These are phyloP conservation scores for Volvariella surrecta DNA, from an alignment of 1,284 basidiomycete species.

Conservation along the genomic window DNA sequence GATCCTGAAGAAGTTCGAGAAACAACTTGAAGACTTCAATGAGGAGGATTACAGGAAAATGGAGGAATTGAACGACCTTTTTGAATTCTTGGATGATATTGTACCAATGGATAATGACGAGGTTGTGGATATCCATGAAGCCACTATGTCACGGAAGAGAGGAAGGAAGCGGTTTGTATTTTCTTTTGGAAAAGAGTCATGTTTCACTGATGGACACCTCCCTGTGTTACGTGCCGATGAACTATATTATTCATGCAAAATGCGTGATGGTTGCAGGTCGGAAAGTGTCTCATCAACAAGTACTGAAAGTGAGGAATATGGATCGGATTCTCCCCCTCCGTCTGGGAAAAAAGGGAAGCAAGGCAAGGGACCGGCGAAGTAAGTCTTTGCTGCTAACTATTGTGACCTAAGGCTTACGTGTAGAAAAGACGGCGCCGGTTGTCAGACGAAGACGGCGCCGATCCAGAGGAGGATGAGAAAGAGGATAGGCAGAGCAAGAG, in stretches of 20 bases:
- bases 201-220: neutral
- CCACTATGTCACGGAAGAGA: slow-evolving; percentile 29
- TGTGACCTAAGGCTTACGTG: neutral
- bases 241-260: slow-evolving; percentile 9
- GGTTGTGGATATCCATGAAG: slow-evolving; percentile 17
- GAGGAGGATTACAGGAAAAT: slow-evolving; percentile 62
- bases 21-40: slow-evolving; percentile 61
- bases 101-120: slow-evolving; percentile 49
- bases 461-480: slow-evolving; percentile 18
- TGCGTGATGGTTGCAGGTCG: slow-evolving; percentile 2
- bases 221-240: slow-evolving; percentile 20
- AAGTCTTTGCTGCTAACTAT: neutral
- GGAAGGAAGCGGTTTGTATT: slow-evolving; percentile 35
- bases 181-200: neutral
- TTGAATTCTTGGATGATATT: slow-evolving; percentile 58
- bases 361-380: slow-evolving; percentile 4
- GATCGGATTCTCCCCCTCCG: neutral
- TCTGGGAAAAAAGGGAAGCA: slow-evolving; percentile 3
- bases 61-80: slow-evolving; percentile 51
- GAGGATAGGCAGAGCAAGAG: neutral
- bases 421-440: neutral
- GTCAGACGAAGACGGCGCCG: slow-evolving; percentile 33
- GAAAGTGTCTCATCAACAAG: slow-evolving; percentile 5
- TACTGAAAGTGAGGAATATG: neutral
- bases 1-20: slow-evolving; percentile 65